These are phyloP conservation scores for Sclerospora graminicola DNA, from an alignment of 352 stramenopile genomes.

Conservation along the genomic window DNA sequence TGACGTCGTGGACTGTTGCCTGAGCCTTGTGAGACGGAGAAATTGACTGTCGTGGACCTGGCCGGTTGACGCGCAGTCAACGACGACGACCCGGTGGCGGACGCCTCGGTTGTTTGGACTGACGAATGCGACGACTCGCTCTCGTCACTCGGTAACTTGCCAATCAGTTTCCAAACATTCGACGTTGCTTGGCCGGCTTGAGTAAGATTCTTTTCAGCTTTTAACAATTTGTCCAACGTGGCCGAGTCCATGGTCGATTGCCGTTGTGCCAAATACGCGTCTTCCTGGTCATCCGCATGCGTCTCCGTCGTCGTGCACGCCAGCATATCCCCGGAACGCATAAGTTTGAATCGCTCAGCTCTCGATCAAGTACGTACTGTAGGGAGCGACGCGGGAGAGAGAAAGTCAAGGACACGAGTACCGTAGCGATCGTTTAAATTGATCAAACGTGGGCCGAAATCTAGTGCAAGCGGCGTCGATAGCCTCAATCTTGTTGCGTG, in stretches of 20 bases:
- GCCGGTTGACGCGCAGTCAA: background rate
- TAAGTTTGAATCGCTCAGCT: too few species aligned
- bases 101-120: too few species aligned
- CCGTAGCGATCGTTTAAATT: background rate
- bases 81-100: background rate
- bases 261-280: slow-evolving; percentile 48
- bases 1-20: slow-evolving; percentile 4
- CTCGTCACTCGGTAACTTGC: slow-evolving; percentile 27
- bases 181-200: slow-evolving; percentile 72
- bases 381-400: slow-evolving; percentile 5
- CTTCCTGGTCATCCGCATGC: slow-evolving; percentile 23
- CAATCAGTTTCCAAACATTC: slow-evolving; percentile 78
- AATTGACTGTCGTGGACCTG: background rate
- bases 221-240: slow-evolving; percentile 73
- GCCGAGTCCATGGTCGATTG: slow-evolving; percentile 75
- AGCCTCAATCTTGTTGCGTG: too few species aligned
- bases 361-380: background rate
- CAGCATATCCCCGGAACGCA: slow-evolving; percentile 10
- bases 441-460: background rate
- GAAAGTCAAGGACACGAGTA: background rate
- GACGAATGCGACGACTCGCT: too few species aligned
- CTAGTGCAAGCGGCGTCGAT: background rate
- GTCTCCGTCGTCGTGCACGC: slow-evolving; percentile 12
- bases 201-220: slow-evolving; percentile 71
- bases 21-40: slow-evolving; percentile 10